Evolutionary conservation across 1,139 yeast genomes (phyloP), one percentile per base, ranked within the genome.

Genomic region (Hemisphaericaspora xylofermentans): DNA sequence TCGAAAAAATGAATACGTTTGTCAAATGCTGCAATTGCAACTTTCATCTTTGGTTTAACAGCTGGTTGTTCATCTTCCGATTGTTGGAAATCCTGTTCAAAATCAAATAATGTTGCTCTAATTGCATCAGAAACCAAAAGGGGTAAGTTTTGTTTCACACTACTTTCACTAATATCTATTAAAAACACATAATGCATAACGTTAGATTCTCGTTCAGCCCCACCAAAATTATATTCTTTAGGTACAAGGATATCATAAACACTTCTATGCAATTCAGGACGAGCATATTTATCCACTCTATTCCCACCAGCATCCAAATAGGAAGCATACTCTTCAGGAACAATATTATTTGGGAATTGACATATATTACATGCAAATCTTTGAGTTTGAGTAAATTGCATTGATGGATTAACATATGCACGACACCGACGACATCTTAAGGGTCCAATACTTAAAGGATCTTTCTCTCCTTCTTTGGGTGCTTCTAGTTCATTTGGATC

Each of bases 391-490:
- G 80, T 74, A 51, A 84, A 82, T 51, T 81, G 83, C 82, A 87
- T 85, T 14, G 82, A 78, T 2, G 98, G 95, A 58, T 93, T 93
- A 50, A 89, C 74, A 61, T 89, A 93, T 1, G 96, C 78, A 44
- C 97, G 78, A 64, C 99, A 93, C 44, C 98, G 82, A 50, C 80
- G 78, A 64, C 98, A 93, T 53, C 99, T 77, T 28, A 95, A 82
- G 1, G 96, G 96, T 0, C 89, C 88, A 17, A 60, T 57, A 36
- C 68, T 74, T 33, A 61, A 52, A 0, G 64, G 60, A 47, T 67
- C 72, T 12, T 50, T 55, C 2, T 50, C 46, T 7, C 47, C 40
- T 15, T 42, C 41, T 8, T 19, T 33, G 4, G 37, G 38, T 14
- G 29, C 25, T 19, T 17, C 21, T 17, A 28, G 19, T 15, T 24